Evolutionary conservation across 1,139 yeast species (phyloP).

Genomic region (Sugiyamaella japonica): DNA sequence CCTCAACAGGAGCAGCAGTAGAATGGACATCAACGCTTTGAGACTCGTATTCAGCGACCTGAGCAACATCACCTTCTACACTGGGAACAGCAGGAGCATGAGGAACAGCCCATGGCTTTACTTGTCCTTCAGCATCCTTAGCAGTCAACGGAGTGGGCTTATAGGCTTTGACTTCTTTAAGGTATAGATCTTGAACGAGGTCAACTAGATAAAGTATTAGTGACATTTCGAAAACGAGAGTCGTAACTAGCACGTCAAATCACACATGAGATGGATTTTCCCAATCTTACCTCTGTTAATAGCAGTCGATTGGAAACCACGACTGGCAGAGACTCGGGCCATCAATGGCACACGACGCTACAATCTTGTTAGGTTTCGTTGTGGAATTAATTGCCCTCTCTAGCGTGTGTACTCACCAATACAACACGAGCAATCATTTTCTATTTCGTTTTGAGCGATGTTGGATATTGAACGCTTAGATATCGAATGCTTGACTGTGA

Average conservation of each 20-base stretch:
- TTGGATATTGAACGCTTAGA: not conserved
- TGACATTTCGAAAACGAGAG: too few relatives aligned
- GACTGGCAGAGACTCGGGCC: conserved; percentile 22
- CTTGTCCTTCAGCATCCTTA: conserved; percentile 74
- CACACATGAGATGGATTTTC: too few relatives aligned
- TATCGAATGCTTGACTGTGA: conserved; percentile 3
- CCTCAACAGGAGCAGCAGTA: conserved; percentile 46
- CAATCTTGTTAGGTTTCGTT: conserved; percentile 7
- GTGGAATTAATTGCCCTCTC: not conserved
- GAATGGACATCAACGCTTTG: conserved; percentile 69
- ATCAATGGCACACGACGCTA: conserved; percentile 24
- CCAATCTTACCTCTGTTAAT: conserved; percentile 25
- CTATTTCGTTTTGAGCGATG: not conserved
- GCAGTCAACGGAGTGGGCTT: conserved; percentile 78
- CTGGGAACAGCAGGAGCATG: conserved; percentile 70
- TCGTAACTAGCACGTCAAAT: too few relatives aligned
- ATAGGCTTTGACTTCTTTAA: conserved; percentile 82
- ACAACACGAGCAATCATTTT: conserved; percentile 24
- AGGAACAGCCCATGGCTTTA: conserved; percentile 80
- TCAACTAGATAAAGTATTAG: conserved; percentile 40
- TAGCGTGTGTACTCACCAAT: conserved; percentile 17
- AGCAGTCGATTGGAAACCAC: conserved; percentile 31
- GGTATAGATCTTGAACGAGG: conserved; percentile 80
- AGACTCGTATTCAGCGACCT: conserved; percentile 71
- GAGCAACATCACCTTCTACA: conserved; percentile 69